Evolutionary conservation across 2,329 filamentous ascomycete genomes (phyloP).

Genomic region (Pseudofabraea citricarpa): DNA sequence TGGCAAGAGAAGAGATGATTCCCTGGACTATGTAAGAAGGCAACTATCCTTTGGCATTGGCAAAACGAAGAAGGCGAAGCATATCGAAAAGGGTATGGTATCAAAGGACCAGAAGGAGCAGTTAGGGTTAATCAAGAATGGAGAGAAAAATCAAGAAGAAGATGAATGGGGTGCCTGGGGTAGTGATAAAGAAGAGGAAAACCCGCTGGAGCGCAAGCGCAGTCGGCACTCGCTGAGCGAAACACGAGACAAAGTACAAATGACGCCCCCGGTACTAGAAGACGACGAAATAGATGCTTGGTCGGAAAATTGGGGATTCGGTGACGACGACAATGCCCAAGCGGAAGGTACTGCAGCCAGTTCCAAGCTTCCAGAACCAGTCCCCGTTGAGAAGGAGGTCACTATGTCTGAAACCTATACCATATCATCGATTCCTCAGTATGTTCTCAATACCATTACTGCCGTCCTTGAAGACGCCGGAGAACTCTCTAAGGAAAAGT

Average conservation of each 20-base stretch:
- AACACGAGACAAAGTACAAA: background rate
- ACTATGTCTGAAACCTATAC: constrained; percentile 81
- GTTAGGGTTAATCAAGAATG: constrained; percentile 43
- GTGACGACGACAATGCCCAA: background rate
- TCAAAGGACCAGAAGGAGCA: constrained; percentile 62
- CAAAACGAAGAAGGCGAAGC: constrained; percentile 37
- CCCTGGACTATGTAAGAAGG: constrained; percentile 68
- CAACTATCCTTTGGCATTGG: constrained; percentile 47
- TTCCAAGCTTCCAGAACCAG: background rate
- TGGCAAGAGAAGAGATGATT: constrained; percentile 72
- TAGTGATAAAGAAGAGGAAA: background rate
- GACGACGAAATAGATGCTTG: background rate
- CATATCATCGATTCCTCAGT: constrained; percentile 81
- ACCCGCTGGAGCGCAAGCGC: too few species aligned
- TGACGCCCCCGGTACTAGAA: background rate
- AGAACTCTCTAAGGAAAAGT: constrained; percentile 49
- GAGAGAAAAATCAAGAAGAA: background rate
- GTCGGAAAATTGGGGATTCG: background rate
- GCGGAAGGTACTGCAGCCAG: background rate
- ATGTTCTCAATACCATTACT: constrained; percentile 64
- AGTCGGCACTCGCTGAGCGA: background rate
- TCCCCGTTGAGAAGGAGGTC: constrained; percentile 45
- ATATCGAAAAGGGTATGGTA: constrained; percentile 78
- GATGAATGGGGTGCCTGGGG: constrained; percentile 1
- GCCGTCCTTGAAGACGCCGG: constrained; percentile 56